A percentile compares a stretch with the other conserved stretches of the same genome.
These are phyloP conservation scores for Metschnikowia arizonensis DNA, from an alignment of 805 yeast species.

Conservation along the genomic window DNA sequence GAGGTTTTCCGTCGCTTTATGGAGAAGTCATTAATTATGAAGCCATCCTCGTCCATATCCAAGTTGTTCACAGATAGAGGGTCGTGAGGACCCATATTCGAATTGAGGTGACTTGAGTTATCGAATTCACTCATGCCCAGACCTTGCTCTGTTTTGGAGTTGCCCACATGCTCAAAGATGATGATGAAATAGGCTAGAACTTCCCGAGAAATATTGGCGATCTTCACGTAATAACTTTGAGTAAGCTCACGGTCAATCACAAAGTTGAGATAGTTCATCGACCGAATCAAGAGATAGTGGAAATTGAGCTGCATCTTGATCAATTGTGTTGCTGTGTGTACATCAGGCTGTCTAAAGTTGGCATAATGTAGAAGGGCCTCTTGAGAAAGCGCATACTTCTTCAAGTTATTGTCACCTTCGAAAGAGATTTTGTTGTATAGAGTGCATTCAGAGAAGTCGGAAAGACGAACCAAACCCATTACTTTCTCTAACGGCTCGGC, in stretches of 20 bases:
- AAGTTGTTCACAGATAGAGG: constrained; percentile 21
- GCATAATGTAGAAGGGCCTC: constrained; percentile 22
- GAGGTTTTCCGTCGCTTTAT: constrained; percentile 25
- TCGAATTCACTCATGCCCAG: neutral
- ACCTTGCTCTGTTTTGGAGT: constrained; percentile 11
- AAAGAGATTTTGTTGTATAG: constrained; percentile 30
- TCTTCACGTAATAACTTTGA: constrained; percentile 29
- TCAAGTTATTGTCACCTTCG: constrained; percentile 16
- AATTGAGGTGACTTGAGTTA: constrained; percentile 4
- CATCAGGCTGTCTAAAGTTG: constrained; percentile 36
- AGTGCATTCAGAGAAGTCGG: constrained; percentile 21
- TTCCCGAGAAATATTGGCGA: constrained; percentile 37
- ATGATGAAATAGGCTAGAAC: constrained; percentile 35
- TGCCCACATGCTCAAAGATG: constrained; percentile 33
- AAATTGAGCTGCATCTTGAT: constrained; percentile 43
- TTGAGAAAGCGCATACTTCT: constrained; percentile 12
- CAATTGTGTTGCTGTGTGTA: constrained; percentile 34
- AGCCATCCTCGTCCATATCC: constrained; percentile 44
- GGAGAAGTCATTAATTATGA: constrained; percentile 41
- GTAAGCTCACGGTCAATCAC: constrained; percentile 40
- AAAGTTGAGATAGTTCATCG: constrained; percentile 39
- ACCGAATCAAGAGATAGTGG: constrained; percentile 40
- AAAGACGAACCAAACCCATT: constrained; percentile 31
- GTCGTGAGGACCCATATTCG: constrained; percentile 1
- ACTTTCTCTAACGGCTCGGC: constrained; percentile 24